A percentile compares a stretch with the other conserved stretches of the same genome.
Evolutionary conservation across 2,329 filamentous ascomycete species (phyloP).

Genomic region (Furcasterigmium furcatum): DNA sequence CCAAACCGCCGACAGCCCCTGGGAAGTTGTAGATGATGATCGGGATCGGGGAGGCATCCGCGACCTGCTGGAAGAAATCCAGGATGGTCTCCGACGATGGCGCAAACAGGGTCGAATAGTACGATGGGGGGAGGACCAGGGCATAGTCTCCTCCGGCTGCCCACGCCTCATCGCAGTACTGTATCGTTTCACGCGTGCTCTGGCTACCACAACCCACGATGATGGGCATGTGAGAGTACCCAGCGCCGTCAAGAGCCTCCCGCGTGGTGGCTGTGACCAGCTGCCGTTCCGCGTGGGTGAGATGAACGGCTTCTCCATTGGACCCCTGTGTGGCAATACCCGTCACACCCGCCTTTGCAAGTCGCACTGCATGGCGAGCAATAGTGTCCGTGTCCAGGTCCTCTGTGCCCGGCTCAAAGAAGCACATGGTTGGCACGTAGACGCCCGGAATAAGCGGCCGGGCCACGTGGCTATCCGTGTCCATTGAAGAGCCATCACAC

Average conservation of each 20-base stretch:
- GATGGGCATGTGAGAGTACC: slow-evolving; percentile 63
- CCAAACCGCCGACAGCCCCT: slow-evolving; percentile 59
- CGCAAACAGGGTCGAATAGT: slow-evolving; percentile 68
- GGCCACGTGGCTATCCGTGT: slow-evolving; percentile 24
- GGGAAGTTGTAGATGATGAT: slow-evolving; percentile 70
- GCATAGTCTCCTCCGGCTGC: slow-evolving; percentile 71
- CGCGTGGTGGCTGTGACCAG: slow-evolving; percentile 68
- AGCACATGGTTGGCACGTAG: slow-evolving; percentile 72
- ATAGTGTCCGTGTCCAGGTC: slow-evolving; percentile 64
- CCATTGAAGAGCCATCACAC: slow-evolving; percentile 33
- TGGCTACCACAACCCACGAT: slow-evolving; percentile 75
- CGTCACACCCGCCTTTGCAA: slow-evolving; percentile 71
- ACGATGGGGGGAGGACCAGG: slow-evolving; percentile 72
- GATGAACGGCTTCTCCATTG: slow-evolving; percentile 80
- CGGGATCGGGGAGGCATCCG: slow-evolving; percentile 59
- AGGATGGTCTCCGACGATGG: slow-evolving; percentile 58
- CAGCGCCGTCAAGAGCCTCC: slow-evolving; percentile 63
- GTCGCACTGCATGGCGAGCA: slow-evolving; percentile 59
- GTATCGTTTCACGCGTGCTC: slow-evolving; percentile 69
- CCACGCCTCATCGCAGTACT: slow-evolving; percentile 66
- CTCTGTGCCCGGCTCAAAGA: slow-evolving; percentile 64
- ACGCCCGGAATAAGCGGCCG: slow-evolving; percentile 50
- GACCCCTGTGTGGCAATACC: slow-evolving; percentile 76
- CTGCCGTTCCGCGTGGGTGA: slow-evolving; percentile 67
- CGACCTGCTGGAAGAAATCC: slow-evolving; percentile 64